Evolutionary conservation across 768 basidiomycete species (phyloP).

Genomic region (Psilocybe azurescens): DNA sequence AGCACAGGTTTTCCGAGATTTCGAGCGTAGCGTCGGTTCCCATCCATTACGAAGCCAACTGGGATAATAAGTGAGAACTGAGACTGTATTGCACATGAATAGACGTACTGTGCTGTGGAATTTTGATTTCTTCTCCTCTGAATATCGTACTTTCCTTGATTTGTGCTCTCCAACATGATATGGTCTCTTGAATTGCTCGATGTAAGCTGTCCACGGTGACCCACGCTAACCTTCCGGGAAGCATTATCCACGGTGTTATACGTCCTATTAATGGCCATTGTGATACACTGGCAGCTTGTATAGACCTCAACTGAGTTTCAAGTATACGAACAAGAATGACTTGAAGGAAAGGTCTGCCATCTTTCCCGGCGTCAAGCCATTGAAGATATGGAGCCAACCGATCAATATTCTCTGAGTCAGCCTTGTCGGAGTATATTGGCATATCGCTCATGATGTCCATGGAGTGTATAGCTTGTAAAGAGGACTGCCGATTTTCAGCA

Average conservation of each 20-base stretch:
- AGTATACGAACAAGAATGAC: not conserved
- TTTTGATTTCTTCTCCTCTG: not conserved
- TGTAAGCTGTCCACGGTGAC: not conserved
- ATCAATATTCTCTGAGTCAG: too few species aligned
- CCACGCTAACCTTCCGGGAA: not conserved
- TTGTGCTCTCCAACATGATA: not conserved
- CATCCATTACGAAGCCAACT: conserved; percentile 8
- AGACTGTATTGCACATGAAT: not conserved
- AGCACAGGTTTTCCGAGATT: not conserved
- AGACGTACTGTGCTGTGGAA: conserved; percentile 1
- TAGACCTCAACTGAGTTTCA: not conserved
- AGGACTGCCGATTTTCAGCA: not conserved
- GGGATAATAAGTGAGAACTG: not conserved
- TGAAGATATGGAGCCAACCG: not conserved
- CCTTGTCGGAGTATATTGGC: not conserved
- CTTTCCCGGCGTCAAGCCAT: conserved; percentile 8
- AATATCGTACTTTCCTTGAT: conserved; percentile 6
- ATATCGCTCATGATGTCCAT: conserved; percentile 3
- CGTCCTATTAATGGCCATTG: not conserved
- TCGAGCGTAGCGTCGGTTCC: conserved; percentile 5
- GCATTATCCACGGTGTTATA: not conserved
- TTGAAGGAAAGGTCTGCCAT: not conserved
- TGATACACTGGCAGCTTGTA: not conserved
- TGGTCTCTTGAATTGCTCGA: not conserved
- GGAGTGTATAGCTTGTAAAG: not conserved